phyloP scores from a whole-genome alignment of 78 protist genomes.

The Dictyostelium capitatum region DNA sequence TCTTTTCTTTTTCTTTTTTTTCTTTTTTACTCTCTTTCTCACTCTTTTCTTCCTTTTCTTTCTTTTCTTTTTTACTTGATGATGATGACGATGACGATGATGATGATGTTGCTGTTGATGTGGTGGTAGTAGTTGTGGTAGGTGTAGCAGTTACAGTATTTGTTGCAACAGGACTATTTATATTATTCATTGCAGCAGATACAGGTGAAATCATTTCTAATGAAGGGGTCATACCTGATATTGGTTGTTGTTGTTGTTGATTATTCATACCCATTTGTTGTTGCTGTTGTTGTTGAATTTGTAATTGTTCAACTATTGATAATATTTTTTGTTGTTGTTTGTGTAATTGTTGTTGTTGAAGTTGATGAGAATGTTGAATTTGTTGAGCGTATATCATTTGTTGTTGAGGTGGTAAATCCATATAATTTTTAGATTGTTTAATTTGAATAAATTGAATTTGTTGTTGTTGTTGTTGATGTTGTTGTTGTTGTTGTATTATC shows the following conservation, averaged over 20 bases:
- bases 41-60: not conserved
- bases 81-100: slow-evolving; percentile 29
- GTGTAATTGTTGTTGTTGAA: not conserved
- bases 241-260: not conserved
- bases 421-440: not conserved
- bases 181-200: slow-evolving; percentile 1
- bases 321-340: not conserved
- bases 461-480: slow-evolving; percentile 53
- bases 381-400: not conserved
- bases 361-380: not conserved
- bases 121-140: slow-evolving; percentile 14
- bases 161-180: not conserved
- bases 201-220: slow-evolving; percentile 7
- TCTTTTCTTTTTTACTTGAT: slow-evolving; percentile 3
- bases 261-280: not conserved
- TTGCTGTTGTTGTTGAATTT: not conserved
- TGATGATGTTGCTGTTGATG: not conserved
- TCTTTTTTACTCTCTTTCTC: not conserved
- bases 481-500: slow-evolving; percentile 20
- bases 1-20: not conserved
- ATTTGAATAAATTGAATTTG: not conserved
- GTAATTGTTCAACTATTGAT: not conserved
- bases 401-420: slow-evolving; percentile 11
- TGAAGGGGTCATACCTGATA: not conserved
- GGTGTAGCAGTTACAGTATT: not conserved